Evolutionary conservation across 2,329 filamentous ascomycete species (phyloP).

Genomic region (Whalleya microplaca): DNA sequence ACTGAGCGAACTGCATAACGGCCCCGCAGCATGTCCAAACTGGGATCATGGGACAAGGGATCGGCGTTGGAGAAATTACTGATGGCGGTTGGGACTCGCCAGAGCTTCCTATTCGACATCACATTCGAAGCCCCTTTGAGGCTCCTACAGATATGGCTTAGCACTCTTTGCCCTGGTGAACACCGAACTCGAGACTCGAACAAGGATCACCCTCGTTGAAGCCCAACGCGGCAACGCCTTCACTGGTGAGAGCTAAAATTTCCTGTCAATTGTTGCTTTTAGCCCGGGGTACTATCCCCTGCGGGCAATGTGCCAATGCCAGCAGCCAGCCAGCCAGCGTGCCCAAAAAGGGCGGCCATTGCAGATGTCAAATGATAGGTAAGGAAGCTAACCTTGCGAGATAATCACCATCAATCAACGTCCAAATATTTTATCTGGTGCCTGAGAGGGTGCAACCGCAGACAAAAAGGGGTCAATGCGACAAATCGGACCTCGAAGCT

Average conservation of each 20-base stretch:
- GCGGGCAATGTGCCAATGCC: slow-evolving; percentile 2
- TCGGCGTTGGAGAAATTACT: slow-evolving; percentile 8
- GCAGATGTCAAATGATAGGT: slow-evolving; percentile 14
- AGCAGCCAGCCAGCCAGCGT: not conserved
- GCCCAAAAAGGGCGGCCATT: slow-evolving; percentile 16
- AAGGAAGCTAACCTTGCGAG: not conserved
- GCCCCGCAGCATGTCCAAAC: slow-evolving; percentile 5
- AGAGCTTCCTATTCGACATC: slow-evolving; percentile 18
- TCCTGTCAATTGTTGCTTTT: slow-evolving; percentile 15
- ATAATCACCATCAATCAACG: not conserved
- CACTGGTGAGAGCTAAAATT: slow-evolving; percentile 10
- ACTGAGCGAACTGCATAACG: no score
- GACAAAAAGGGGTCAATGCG: not conserved
- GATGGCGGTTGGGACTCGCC: not conserved
- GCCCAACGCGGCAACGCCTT: slow-evolving; percentile 5
- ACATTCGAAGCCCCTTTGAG: not conserved
- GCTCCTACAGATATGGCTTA: not conserved
- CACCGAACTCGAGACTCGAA: slow-evolving; percentile 12
- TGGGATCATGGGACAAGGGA: slow-evolving; percentile 10
- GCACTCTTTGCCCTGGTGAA: slow-evolving; percentile 2
- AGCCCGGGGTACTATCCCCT: no score
- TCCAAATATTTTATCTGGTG: not conserved
- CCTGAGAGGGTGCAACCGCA: not conserved
- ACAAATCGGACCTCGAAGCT: not conserved
- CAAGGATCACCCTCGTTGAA: slow-evolving; percentile 11